A percentile compares a stretch with the other conserved stretches of the same genome.
These are phyloP conservation scores for Maudiozyma pseudohumilis DNA, from an alignment of 805 yeast species.

Conservation along the genomic window DNA sequence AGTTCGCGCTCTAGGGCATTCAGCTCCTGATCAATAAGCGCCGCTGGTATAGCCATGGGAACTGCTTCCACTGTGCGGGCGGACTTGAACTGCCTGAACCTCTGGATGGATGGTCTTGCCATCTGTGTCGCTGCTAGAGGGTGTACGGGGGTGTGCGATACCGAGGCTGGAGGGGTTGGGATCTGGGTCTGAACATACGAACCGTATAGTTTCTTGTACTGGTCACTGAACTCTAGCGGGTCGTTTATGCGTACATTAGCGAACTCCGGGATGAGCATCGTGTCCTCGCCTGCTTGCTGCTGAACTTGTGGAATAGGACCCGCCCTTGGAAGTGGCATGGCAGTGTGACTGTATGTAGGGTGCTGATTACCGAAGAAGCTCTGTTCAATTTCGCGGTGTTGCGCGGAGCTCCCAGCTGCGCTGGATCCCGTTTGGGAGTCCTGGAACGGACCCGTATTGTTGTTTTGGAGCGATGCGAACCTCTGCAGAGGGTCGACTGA, in stretches of 20 bases:
- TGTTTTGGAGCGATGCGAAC: constrained; percentile 1
- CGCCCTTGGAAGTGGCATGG: too few species aligned
- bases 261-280: constrained; percentile 22
- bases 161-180: background rate
- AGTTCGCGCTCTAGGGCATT: constrained; percentile 14
- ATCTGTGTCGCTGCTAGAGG: background rate
- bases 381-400: too few species aligned
- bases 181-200: constrained; percentile 12
- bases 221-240: constrained; percentile 22
- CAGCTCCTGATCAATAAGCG: constrained; percentile 11
- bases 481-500: constrained; percentile 17
- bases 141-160: background rate
- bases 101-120: background rate
- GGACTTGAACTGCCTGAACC: background rate
- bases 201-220: constrained; percentile 21
- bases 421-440: too few species aligned
- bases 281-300: too few species aligned
- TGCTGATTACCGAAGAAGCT: too few species aligned
- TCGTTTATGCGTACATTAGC: constrained; percentile 22
- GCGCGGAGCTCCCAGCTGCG: too few species aligned
- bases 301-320: too few species aligned
- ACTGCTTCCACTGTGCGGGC: background rate
- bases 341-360: too few species aligned
- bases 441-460: too few species aligned
- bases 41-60: background rate